These are phyloP conservation scores for Ochromonas danica DNA, from an alignment of 108 stramenopile species.

Conservation along the genomic window DNA sequence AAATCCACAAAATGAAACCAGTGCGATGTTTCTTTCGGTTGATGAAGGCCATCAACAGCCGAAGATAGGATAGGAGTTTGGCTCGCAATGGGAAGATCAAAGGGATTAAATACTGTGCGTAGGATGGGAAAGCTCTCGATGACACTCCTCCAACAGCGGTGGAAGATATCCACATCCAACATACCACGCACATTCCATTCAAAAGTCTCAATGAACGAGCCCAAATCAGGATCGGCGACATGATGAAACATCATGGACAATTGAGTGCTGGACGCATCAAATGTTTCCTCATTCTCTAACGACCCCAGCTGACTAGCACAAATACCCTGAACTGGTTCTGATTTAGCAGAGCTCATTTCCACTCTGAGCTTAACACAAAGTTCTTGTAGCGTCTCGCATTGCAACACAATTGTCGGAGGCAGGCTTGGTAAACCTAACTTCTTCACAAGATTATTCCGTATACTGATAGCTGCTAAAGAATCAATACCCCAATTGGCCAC, in stretches of 20 bases:
- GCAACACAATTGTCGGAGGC: too few species aligned
- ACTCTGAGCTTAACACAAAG: too few species aligned
- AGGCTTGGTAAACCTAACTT: too few species aligned
- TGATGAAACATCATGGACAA: conserved; percentile 35
- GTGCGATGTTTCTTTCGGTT: too few species aligned
- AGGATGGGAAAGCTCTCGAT: neutral
- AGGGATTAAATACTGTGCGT: neutral
- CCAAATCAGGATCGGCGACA: neutral
- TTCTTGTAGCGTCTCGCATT: too few species aligned
- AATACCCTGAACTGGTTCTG: too few species aligned
- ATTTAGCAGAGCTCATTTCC: too few species aligned
- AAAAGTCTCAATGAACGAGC: conserved; percentile 32
- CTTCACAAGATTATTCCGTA: conserved; percentile 1
- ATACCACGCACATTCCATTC: neutral
- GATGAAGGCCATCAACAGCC: too few species aligned
- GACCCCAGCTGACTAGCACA: too few species aligned
- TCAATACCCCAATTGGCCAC: conserved; percentile 4
- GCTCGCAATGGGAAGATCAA: neutral
- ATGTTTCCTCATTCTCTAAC: neutral
- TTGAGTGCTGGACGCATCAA: conserved; percentile 2
- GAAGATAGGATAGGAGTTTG: neutral
- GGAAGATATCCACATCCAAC: neutral
- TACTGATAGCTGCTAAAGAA: neutral
- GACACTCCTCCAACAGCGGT: neutral
- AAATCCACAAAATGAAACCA: too few species aligned